Evolutionary conservation across 352 stramenopile genomes (phyloP).

Genomic region (Pythium utonaiense): DNA sequence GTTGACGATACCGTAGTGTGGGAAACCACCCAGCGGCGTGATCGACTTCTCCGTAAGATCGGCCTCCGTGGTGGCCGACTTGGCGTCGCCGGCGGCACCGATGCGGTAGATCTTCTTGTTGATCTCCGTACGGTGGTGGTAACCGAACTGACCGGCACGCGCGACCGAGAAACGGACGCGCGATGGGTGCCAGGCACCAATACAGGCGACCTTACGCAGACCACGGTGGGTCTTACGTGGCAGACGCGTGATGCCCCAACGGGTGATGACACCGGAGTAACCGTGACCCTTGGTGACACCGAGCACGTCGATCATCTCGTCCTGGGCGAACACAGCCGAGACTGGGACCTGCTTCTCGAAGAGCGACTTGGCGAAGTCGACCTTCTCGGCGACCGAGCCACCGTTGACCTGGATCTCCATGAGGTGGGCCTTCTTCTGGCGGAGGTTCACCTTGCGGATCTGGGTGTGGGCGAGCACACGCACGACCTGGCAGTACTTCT

Average conservation of each 20-base stretch:
- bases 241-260: constrained; percentile 99
- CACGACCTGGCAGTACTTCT: constrained; percentile 99
- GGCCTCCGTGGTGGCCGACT: constrained; percentile 96
- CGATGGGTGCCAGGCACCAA: constrained; percentile 99
- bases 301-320: constrained; percentile 99
- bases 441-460: constrained; percentile 98
- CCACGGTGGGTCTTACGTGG: constrained; percentile 99
- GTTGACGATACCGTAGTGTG: constrained; percentile 99
- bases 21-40: constrained; percentile 99
- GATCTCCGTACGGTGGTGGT: constrained; percentile 99
- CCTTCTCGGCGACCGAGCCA: constrained; percentile 96
- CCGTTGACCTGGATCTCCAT: constrained; percentile 99
- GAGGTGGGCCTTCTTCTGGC: constrained; percentile 99
- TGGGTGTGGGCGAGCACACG: constrained; percentile 99
- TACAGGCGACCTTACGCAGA: constrained; percentile 99
- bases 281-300: constrained; percentile 99
- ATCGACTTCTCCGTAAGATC: constrained; percentile 99
- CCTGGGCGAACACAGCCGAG: constrained; percentile 92
- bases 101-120: constrained; percentile 99
- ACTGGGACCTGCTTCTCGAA: constrained; percentile 99
- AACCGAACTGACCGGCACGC: constrained; percentile 99
- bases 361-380: constrained; percentile 98
- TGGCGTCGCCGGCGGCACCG: constrained; percentile 90
- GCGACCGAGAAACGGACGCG: constrained; percentile 98
- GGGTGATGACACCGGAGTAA: constrained; percentile 98